These are phyloP conservation scores for Oxyria digyna DNA, from an alignment of 148 eudicot species.

Conservation along the genomic window DNA sequence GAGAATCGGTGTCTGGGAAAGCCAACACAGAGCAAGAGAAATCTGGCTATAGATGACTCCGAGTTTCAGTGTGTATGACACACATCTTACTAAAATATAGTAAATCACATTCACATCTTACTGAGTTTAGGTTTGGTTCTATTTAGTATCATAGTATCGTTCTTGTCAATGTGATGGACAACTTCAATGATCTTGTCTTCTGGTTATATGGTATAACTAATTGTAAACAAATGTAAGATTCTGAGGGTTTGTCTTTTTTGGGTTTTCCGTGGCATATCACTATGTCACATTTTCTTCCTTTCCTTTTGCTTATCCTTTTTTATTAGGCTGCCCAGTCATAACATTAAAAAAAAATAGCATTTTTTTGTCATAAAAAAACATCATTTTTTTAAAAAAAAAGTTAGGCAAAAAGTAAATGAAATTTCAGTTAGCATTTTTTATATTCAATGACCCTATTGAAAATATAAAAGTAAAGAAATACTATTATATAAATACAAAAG, in stretches of 20 bases:
- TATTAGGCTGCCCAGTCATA: too few relatives aligned
- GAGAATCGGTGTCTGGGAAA: constrained; percentile 44
- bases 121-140: background rate
- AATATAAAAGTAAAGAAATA: too few relatives aligned
- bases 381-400: too few relatives aligned
- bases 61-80: constrained; percentile 42
- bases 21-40: constrained; percentile 47
- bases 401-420: too few relatives aligned
- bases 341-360: too few relatives aligned
- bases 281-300: too few relatives aligned
- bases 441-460: too few relatives aligned
- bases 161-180: background rate
- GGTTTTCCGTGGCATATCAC: too few relatives aligned
- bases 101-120: background rate
- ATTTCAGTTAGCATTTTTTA: too few relatives aligned
- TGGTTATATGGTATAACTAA: background rate
- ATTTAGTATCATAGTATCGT: background rate
- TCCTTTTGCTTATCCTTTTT: too few relatives aligned
- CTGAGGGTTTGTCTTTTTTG: background rate
- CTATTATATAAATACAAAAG: too few relatives aligned
- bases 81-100: background rate
- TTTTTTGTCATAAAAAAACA: too few relatives aligned
- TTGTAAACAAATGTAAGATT: background rate
- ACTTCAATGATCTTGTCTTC: background rate
- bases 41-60: constrained; percentile 28